Base-by-base conservation (phyloP, 1,284 basidiomycete genomes). In the Stygiomarasmius scandens region DNA sequence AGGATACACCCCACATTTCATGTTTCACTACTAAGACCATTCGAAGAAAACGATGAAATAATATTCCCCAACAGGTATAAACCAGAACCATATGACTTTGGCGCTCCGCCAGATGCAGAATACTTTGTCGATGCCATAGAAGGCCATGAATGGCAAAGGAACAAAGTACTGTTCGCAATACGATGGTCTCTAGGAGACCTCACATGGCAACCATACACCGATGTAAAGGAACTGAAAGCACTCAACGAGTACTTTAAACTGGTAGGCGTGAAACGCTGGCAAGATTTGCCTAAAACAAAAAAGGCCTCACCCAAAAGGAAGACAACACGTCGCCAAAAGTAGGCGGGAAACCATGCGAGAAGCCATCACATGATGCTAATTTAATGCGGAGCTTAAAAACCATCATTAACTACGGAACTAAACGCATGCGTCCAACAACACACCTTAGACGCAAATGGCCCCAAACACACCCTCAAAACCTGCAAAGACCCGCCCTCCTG, bases 1-100 rank as follows among this genome's bases (percentile, higher is more conserved):
- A 41, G 65, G 16, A 62, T 71, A 1, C 67, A 70, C 32, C 49
- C 56, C 20, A 48, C 19, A 16, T 66, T 66, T 47, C 64, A 66
- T 51, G 59, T 61, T 0, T 56, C 34, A 5, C 41, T 63, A n/a
- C 52, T 64, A 6, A 36, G 29, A 48, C 38, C 43, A 23, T 46
- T 52, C 27, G n/a, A 29, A 6, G 49, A 47, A 11, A 57, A 41
- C 47, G 49, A 52, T 19, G 23, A 32, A 3, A 11, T 48, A 38
- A n/a, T 55, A 2, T 55, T 55, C 25, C 50, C 50, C 9, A 36
- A 52, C 20, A 38, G 50, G 10, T 34, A 29, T 3, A 41, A 41
- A 41, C 29, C 36, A 19, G 50, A 52, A 16, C 50, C 50, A 14
- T 52, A 52, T 43, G 50, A 52, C 24, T 52, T 52, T 23, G 50